Conservation (phyloP, 441 rosid species). For the Theobroma grandiflorum region DNA sequence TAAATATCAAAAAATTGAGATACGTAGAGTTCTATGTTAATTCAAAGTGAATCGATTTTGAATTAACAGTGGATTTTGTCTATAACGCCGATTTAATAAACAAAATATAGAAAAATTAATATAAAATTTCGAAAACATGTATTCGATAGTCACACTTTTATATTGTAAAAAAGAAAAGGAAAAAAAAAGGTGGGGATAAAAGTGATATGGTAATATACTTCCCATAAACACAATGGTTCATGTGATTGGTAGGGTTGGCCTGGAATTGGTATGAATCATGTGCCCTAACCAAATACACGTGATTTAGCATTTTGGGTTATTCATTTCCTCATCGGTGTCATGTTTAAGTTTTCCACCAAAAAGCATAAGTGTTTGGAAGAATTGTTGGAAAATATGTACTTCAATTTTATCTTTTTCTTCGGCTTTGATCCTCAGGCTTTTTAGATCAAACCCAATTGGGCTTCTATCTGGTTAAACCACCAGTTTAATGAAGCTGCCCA, state of each 20-base stretch:
- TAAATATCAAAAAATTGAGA: too few relatives aligned
- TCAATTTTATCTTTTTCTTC: background rate
- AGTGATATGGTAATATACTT: background rate
- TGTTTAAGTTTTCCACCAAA: background rate
- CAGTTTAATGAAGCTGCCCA: background rate
- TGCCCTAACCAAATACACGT: background rate
- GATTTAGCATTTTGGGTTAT: background rate
- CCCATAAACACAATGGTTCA: too few relatives aligned
- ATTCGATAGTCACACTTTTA: too few relatives aligned
- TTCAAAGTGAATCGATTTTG: too few relatives aligned
- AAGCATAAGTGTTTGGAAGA: background rate
- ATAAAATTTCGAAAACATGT: too few relatives aligned
- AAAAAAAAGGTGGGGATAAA: background rate
- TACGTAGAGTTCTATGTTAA: too few relatives aligned
- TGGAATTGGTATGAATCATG: background rate
- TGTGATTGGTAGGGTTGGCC: background rate
- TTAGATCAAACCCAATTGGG: background rate
- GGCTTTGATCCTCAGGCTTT: background rate
- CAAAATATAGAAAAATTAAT: too few relatives aligned
- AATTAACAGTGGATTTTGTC: too few relatives aligned
- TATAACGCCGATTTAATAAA: too few relatives aligned
- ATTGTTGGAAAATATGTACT: background rate
- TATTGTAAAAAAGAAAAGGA: background rate
- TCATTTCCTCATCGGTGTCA: background rate
- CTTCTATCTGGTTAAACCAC: background rate